Evolutionary conservation across 768 basidiomycete genomes (phyloP).

Genomic region (Guyanaporus albipodus): DNA sequence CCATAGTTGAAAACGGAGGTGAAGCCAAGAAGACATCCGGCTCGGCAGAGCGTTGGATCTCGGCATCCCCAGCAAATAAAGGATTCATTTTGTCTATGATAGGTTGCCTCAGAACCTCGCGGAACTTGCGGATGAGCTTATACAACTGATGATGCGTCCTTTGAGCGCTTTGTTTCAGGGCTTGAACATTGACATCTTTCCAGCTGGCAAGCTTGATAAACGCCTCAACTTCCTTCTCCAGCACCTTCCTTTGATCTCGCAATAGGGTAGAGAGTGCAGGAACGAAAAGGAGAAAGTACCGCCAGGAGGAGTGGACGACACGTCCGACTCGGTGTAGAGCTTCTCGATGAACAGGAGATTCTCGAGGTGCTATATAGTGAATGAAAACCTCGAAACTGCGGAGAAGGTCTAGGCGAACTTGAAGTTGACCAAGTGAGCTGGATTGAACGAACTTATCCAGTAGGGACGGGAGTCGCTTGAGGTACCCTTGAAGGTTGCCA

Average conservation of each 20-base stretch:
- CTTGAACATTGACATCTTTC: conserved; percentile 95
- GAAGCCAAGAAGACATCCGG: conserved; percentile 3
- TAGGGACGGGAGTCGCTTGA: conserved; percentile 66
- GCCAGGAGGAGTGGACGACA: conserved; percentile 57
- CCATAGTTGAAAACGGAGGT: background rate
- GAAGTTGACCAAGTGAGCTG: conserved; percentile 83
- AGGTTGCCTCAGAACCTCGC: conserved; percentile 82
- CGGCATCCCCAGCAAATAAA: conserved; percentile 34
- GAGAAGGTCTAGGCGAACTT: conserved; percentile 62
- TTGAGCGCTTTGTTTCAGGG: conserved; percentile 86
- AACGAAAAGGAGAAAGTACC: conserved; percentile 63
- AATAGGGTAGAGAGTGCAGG: conserved; percentile 46
- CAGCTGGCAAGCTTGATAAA: conserved; percentile 96
- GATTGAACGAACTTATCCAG: conserved; percentile 74
- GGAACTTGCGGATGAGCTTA: conserved; percentile 87
- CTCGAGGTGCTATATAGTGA: conserved; percentile 31
- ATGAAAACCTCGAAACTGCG: conserved; percentile 60
- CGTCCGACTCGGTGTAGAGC: conserved; percentile 48
- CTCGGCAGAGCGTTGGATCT: conserved; percentile 22
- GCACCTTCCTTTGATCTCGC: conserved; percentile 45
- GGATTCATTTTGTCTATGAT: conserved; percentile 40
- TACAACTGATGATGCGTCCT: conserved; percentile 88
- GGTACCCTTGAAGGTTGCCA: conserved; percentile 44
- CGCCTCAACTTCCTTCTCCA: conserved; percentile 79
- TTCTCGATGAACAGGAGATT: conserved; percentile 26